These are phyloP conservation scores for Endocalyx cinctus DNA, from an alignment of 2,329 filamentous ascomycete genomes.

Conservation along the genomic window DNA sequence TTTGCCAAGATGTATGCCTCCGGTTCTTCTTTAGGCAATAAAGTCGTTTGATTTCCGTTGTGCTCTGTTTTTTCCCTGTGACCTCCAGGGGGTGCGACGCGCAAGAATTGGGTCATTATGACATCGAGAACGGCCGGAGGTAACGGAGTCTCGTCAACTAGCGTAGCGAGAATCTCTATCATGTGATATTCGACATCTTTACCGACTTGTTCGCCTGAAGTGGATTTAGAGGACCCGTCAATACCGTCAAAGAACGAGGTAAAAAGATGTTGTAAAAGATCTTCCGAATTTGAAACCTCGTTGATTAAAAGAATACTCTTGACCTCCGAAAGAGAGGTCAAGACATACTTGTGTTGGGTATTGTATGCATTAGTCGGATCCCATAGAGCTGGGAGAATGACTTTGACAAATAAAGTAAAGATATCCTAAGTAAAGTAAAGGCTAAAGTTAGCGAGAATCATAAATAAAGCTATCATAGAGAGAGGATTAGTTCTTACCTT, in stretches of 20 bases:
- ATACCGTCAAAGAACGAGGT: slow-evolving; percentile 88
- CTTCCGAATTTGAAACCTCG: slow-evolving; percentile 78
- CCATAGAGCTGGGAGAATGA: slow-evolving; percentile 78
- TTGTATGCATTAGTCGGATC: slow-evolving; percentile 88
- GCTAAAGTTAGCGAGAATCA: too few relatives aligned
- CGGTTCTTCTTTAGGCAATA: slow-evolving; percentile 82
- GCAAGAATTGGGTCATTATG: slow-evolving; percentile 91
- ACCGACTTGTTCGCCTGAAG: slow-evolving; percentile 74
- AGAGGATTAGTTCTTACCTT: too few relatives aligned
- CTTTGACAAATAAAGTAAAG: slow-evolving; percentile 81
- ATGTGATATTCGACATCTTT: slow-evolving; percentile 95
- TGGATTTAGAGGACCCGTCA: slow-evolving; percentile 68
- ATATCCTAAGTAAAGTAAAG: slow-evolving; percentile 64
- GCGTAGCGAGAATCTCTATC: slow-evolving; percentile 74
- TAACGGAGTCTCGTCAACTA: slow-evolving; percentile 82
- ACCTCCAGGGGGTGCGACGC: slow-evolving; percentile 69
- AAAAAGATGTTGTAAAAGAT: slow-evolving; percentile 77
- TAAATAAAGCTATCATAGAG: too few relatives aligned
- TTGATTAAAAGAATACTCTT: slow-evolving; percentile 92
- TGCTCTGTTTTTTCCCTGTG: slow-evolving; percentile 55
- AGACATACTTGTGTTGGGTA: slow-evolving; percentile 84
- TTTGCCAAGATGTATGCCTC: slow-evolving; percentile 96
- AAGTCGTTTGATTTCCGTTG: slow-evolving; percentile 75
- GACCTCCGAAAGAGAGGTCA: slow-evolving; percentile 83
- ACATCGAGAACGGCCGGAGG: slow-evolving; percentile 82